A percentile compares a stretch with the other conserved stretches of the same genome.
These are phyloP conservation scores for Passiflora organensis DNA, from an alignment of 345 rosid species.

Conservation along the genomic window DNA sequence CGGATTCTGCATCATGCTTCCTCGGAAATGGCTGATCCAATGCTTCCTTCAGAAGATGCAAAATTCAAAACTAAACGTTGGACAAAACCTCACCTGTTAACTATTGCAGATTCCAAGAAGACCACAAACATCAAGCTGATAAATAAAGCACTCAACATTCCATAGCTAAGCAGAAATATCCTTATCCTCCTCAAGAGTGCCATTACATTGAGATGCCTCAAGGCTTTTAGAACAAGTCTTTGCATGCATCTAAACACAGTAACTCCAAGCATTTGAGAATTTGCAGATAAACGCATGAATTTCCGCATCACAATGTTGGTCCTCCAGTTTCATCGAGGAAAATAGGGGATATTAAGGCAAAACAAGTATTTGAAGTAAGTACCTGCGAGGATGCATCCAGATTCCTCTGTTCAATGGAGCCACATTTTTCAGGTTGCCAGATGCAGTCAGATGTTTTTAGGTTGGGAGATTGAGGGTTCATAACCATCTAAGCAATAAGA, in stretches of 20 bases:
- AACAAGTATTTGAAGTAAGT: slow-evolving; percentile 13
- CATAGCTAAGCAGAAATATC: slow-evolving; percentile 17
- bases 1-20: slow-evolving; percentile 15
- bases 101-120: too few relatives aligned
- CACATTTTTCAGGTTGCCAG: not conserved
- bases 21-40: slow-evolving; percentile 5
- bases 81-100: too few relatives aligned
- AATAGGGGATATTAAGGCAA: not conserved
- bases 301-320: not conserved
- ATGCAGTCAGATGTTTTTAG: not conserved
- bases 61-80: not conserved
- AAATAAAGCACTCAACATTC: not conserved
- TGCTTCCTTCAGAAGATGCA: slow-evolving; percentile 17
- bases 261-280: not conserved
- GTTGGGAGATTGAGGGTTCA: not conserved
- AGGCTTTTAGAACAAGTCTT: not conserved
- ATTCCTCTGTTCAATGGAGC: slow-evolving; percentile 6
- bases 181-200: slow-evolving; percentile 11
- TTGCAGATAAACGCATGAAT: not conserved
- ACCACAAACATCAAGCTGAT: not conserved
- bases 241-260: not conserved
- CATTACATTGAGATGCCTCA: slow-evolving; percentile 7
- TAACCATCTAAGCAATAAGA: not conserved
- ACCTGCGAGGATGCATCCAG: slow-evolving; percentile 8
- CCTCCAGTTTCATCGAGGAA: not conserved